phyloP scores from a whole-genome alignment of 345 rosid genomes.

The Combretum micranthum region DNA sequence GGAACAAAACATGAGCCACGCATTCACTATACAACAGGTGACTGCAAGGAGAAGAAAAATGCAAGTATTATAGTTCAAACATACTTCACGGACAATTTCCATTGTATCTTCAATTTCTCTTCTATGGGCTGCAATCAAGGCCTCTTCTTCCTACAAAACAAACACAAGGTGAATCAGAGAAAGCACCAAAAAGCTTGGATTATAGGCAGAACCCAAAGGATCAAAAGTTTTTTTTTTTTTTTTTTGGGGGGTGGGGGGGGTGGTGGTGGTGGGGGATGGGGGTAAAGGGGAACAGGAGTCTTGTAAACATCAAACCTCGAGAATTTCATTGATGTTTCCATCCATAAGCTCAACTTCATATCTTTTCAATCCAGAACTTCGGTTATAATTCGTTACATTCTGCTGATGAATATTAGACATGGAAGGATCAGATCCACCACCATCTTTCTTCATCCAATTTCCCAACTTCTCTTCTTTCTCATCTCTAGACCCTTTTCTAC shows the following conservation, averaged over 20 bases:
- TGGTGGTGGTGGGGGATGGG: too few species aligned
- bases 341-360: slow-evolving; percentile 52
- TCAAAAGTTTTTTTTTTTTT: too few species aligned
- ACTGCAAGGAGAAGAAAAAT: not conserved
- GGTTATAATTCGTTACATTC: slow-evolving; percentile 23
- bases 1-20: not conserved
- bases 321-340: slow-evolving; percentile 73
- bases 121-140: slow-evolving; percentile 82
- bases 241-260: too few species aligned
- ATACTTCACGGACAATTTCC: slow-evolving; percentile 97
- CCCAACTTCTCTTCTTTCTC: slow-evolving; percentile 63
- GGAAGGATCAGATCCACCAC: slow-evolving; percentile 39
- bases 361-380: slow-evolving; percentile 37
- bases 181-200: too few species aligned
- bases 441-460: slow-evolving; percentile 50
- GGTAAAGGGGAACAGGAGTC: slow-evolving; percentile 4
- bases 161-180: too few species aligned
- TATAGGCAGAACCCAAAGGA: not conserved
- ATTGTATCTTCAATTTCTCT: slow-evolving; percentile 99
- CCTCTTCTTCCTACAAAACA: slow-evolving; percentile 74
- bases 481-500: slow-evolving; percentile 62
- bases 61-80: slow-evolving; percentile 7
- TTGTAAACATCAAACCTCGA: slow-evolving; percentile 47
- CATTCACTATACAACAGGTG: too few species aligned
- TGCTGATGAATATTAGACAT: slow-evolving; percentile 36